Conservation (phyloP, 176 grass and related monocot species). For the Calamus simplicifolius region DNA sequence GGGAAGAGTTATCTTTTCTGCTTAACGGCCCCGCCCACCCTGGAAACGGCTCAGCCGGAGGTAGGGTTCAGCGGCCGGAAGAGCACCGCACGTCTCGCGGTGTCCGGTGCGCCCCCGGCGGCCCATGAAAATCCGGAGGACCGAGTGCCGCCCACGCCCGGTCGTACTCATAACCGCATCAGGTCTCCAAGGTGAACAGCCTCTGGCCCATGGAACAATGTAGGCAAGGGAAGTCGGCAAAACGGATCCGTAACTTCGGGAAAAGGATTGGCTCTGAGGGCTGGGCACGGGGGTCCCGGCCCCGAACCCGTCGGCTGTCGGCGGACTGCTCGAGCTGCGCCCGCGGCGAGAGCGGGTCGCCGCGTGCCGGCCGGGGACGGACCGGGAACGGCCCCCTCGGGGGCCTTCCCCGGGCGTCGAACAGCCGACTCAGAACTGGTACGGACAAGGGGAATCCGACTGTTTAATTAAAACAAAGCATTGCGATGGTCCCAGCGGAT, state of each 20-base stretch:
- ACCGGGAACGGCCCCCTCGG: too few species aligned
- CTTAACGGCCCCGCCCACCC: too few species aligned
- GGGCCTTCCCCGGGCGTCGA: conserved; percentile 37
- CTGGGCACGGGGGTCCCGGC: conserved; percentile 31
- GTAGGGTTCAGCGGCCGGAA: conserved; percentile 48
- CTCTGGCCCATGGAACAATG: conserved; percentile 46
- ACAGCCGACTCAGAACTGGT: conserved; percentile 55
- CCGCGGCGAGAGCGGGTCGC: too few species aligned
- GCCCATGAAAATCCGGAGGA: conserved; percentile 54
- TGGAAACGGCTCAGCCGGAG: too few species aligned
- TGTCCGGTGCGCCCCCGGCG: conserved; percentile 55
- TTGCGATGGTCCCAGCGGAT: conserved; percentile 65
- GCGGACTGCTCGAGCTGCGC: too few species aligned
- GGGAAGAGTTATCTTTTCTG: conserved; percentile 47
- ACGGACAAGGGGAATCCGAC: conserved; percentile 59
- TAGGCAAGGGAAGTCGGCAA: conserved; percentile 48
- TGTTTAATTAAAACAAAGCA: conserved; percentile 89
- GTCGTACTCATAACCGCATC: conserved; percentile 52
- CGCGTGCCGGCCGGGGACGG: too few species aligned
- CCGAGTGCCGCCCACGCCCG: conserved; percentile 30
- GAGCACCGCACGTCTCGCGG: conserved; percentile 54
- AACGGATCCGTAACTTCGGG: conserved; percentile 42
- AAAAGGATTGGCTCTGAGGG: conserved; percentile 53
- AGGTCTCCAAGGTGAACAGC: conserved; percentile 51
- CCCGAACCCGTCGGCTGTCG: too few species aligned